Conservation (phyloP, 176 grass and related monocot genomes). For the Canna indica region DNA sequence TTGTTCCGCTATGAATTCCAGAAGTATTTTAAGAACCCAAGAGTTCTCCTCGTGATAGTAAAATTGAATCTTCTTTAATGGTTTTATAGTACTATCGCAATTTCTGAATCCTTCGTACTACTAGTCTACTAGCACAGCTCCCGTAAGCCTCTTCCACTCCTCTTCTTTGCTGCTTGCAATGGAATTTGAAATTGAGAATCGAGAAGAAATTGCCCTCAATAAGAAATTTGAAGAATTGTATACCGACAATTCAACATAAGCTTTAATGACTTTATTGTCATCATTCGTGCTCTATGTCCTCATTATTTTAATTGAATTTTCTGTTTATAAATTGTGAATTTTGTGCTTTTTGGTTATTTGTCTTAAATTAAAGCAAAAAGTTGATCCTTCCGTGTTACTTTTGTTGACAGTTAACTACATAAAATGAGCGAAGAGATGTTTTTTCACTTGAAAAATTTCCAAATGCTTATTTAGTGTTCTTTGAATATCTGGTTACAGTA, state of each 20-base stretch:
- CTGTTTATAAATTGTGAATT: neutral
- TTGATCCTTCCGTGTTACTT: neutral
- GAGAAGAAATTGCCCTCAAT: neutral
- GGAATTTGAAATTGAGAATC: neutral
- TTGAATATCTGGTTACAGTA: neutral
- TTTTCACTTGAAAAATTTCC: neutral
- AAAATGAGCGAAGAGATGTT: no score
- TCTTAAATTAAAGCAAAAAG: neutral
- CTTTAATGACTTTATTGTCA: neutral
- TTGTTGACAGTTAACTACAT: no score
- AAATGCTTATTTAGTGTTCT: neutral
- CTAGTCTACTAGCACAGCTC: neutral
- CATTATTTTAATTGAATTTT: neutral
- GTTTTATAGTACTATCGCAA: neutral
- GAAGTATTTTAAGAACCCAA: neutral
- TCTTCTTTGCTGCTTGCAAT: neutral
- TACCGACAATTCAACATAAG: neutral
- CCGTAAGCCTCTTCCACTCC: neutral
- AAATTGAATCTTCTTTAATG: neutral
- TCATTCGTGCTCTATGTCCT: neutral
- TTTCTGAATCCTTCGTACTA: neutral
- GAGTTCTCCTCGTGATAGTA: neutral
- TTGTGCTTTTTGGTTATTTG: neutral
- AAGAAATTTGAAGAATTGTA: neutral
- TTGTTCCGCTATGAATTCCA: no score